Evolutionary conservation across 2,329 filamentous ascomycete genomes (phyloP).

Genomic region (Pestalotiopsis fici): DNA sequence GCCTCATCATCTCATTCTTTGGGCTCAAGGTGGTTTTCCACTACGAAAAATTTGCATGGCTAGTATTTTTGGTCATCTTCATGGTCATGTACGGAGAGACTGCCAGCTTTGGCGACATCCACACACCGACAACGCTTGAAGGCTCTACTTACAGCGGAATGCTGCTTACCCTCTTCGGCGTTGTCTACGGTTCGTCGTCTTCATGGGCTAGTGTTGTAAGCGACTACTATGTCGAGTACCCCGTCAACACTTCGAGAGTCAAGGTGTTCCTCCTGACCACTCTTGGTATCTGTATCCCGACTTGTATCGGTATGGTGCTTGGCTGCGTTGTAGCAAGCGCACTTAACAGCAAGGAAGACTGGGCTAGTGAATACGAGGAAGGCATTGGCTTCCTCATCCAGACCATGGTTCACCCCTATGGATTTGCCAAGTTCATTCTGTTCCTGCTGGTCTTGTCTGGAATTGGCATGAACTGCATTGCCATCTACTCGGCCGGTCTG

Average conservation of each 20-base stretch:
- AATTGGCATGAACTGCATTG: conserved; percentile 48
- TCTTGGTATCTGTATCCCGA: conserved; percentile 47
- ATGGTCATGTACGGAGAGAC: conserved; percentile 49
- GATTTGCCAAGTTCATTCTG: conserved; percentile 41
- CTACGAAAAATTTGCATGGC: conserved; percentile 53
- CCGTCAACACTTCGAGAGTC: conserved; percentile 42
- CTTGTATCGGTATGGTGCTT: conserved; percentile 48
- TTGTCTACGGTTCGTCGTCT: conserved; percentile 49
- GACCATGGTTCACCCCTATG: conserved; percentile 41
- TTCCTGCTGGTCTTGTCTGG: conserved; percentile 41
- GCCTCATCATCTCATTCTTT: conserved; percentile 51
- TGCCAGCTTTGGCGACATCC: conserved; percentile 39
- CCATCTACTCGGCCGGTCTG: conserved; percentile 39
- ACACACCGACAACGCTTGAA: conserved; percentile 31
- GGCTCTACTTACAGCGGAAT: conserved; percentile 39
- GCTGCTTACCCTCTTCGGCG: conserved; percentile 42
- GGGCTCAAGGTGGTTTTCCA: conserved; percentile 49
- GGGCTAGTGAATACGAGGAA: conserved; percentile 36
- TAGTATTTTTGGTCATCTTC: conserved; percentile 48
- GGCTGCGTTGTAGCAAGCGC: conserved; percentile 44
- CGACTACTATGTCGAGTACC: conserved; percentile 50
- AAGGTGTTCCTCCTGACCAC: conserved; percentile 50
- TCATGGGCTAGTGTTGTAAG: conserved; percentile 48
- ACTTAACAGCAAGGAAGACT: conserved; percentile 40
- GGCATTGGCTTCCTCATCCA: conserved; percentile 48